Percentiles rank a stretch among this genome's conserved stretches.
These are phyloP conservation scores for Odontarrhena argentea DNA, from an alignment of 345 rosid genomes.

Conservation along the genomic window DNA sequence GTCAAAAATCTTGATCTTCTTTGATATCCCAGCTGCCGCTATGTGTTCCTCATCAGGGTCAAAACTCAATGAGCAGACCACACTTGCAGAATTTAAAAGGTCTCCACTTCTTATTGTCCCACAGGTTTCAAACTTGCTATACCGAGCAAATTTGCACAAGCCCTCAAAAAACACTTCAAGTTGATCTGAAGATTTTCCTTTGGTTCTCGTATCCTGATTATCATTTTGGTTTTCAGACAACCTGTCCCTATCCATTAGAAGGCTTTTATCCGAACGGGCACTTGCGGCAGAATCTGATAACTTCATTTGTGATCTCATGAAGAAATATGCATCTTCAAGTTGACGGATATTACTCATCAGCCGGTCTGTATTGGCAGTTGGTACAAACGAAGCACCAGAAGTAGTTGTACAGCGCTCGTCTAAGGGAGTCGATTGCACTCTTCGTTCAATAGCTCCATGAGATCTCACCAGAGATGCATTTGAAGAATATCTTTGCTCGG, in stretches of 20 bases:
- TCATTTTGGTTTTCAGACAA: slow-evolving; percentile 43
- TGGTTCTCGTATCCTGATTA: slow-evolving; percentile 41
- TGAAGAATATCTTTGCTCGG: slow-evolving; percentile 51
- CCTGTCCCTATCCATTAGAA: slow-evolving; percentile 44
- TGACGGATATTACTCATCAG: slow-evolving; percentile 61
- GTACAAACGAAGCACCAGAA: slow-evolving; percentile 39
- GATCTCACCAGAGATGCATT: slow-evolving; percentile 41
- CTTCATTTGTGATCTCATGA: slow-evolving; percentile 60
- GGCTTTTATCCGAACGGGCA: slow-evolving; percentile 46
- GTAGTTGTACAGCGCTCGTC: slow-evolving; percentile 38
- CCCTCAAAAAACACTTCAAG: slow-evolving; percentile 74
- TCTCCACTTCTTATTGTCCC: slow-evolving; percentile 75
- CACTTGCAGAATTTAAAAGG: slow-evolving; percentile 72
- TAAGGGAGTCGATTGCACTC: slow-evolving; percentile 32
- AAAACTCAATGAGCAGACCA: slow-evolving; percentile 80
- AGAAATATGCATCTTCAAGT: slow-evolving; percentile 81
- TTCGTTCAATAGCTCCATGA: slow-evolving; percentile 36
- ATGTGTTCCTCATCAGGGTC: slow-evolving; percentile 75
- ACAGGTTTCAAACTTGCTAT: slow-evolving; percentile 71
- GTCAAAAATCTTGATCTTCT: slow-evolving; percentile 82
- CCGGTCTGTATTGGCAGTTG: slow-evolving; percentile 50
- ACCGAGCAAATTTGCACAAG: slow-evolving; percentile 75
- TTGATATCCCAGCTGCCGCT: slow-evolving; percentile 93
- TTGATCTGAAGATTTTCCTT: slow-evolving; percentile 49
- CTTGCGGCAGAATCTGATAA: slow-evolving; percentile 41